Evolutionary conservation across 495 filamentous ascomycete genomes (phyloP), one percentile per base, ranked within the genome.

Genomic region (Penicillium flavigenum): DNA sequence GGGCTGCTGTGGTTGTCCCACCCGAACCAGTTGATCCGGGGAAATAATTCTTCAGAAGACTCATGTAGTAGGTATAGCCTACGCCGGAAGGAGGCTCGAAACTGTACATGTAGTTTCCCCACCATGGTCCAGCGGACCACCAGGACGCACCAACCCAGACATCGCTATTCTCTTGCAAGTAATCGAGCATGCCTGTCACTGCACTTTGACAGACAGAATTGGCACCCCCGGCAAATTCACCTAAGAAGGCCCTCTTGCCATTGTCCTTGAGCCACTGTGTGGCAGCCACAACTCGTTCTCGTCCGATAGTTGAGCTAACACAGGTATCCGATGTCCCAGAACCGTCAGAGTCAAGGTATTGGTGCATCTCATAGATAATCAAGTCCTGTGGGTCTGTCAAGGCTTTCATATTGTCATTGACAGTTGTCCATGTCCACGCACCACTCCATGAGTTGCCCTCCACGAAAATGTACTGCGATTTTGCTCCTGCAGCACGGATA

Each of bases 401-500:
- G 8, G 65, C 62, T 32, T 67, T 76, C 66, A 86, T 71, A 64
- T 80, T 84, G 62, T 59, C 70, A 59, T 79, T 72, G 64, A 75
- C 71, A 16, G 48, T 45, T 11, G 69, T 59, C 80, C 81, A 83
- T 20, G 74, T 78, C 81, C 81, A 83, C 20, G 80, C 80, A 10
- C 86, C 86, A 11, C 79, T 79, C 73, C 77, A 89, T 19, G 80
- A 75, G 76, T 88, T 88, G 56, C 86, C 86, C 64, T 88, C 86
- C 46, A 81, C 80, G 49, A 86, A 84, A 65, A 89, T 89, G 66
- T 85, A 85, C 68, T 88, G 85, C 5, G 71, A 76, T 2, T 77
- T 88, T 19, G 86, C 86, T 16, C 84, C 84, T 38, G 83, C 80
- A 11, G 72, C 78, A 50, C 86, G 83, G 69, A 89, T 87, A 57